Base-by-base conservation (phyloP, 805 yeast species). In the Pichia nakasei region DNA sequence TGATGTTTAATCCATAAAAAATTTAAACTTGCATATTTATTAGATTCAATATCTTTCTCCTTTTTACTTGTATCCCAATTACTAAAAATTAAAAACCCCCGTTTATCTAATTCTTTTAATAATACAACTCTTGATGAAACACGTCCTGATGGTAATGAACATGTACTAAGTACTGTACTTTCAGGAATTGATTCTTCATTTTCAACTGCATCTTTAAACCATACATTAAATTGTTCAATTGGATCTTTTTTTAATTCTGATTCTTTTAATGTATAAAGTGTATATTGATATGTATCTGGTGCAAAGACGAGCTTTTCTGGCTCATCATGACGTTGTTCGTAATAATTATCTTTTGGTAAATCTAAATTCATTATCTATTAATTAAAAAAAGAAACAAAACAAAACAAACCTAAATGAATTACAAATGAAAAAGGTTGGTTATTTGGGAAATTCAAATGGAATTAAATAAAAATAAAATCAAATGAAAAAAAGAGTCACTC, bases 1-100 rank as follows among this genome's bases (percentile, higher is more conserved):
- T 93, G 96, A 34, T 82, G 61, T 50, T 78, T 80, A 46, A 84
- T 85, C 98, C 97, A 93, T 66, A 88, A 93, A 61, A 91, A 93
- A 12, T 83, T 82, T 51, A 93, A 67, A 1, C 95, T 78, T 1
- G 89, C 97, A 56, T 76, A 72, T 49, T 85, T 83, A 63, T 93
- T 93, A 32, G 82, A 66, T 33, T 65, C 65, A 48, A 80, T 68
- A 61, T 89, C 97, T 38, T 66, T 57, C 18, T 83, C 78, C 64
- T 93, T 93, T 63, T 85, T 88, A 31, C 95, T 84, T 9, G 82
- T 72, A 27, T 73, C 86, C 95, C 96, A 89, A 64, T 93, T 93
- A 44, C 97, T 86, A 64, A 85, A 93, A 35, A 93, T 70, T 9
- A 88, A 76, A 54, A 91, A 84, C 4, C 97, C 98, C 37, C 75